These are phyloP conservation scores for Wickerhamomyces silvicola DNA, from an alignment of 805 yeast genomes.

Conservation along the genomic window DNA sequence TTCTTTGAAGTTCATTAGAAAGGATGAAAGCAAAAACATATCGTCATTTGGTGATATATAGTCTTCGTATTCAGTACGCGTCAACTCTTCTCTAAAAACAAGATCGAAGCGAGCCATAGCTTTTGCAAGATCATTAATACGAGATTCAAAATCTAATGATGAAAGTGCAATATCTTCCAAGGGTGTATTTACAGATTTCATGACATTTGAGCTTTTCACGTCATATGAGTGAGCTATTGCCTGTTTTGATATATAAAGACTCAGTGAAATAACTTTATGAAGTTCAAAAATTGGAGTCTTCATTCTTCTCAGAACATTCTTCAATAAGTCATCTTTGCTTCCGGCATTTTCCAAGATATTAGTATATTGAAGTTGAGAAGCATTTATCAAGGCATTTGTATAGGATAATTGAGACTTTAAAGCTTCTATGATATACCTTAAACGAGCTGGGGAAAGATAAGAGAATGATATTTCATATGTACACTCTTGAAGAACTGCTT, in stretches of 20 bases:
- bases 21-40: constrained; percentile 42
- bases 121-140: constrained; percentile 20
- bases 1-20: constrained; percentile 40
- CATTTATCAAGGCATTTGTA: constrained; percentile 37
- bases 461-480: constrained; percentile 44
- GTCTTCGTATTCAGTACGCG: constrained; percentile 21
- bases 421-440: constrained; percentile 28
- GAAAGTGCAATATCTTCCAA: constrained; percentile 17
- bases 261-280: constrained; percentile 27
- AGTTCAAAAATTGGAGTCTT: constrained; percentile 27
- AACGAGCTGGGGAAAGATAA: constrained; percentile 35
- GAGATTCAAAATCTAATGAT: constrained; percentile 19
- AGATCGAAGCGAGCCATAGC: constrained; percentile 30
- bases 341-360: constrained; percentile 18
- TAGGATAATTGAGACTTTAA: constrained; percentile 28
- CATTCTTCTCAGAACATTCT: constrained; percentile 25
- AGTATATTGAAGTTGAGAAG: constrained; percentile 40
- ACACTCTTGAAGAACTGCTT: constrained; percentile 38
- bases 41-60: constrained; percentile 41
- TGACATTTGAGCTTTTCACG: constrained; percentile 19
- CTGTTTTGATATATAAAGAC: constrained; percentile 26
- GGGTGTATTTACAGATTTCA: constrained; percentile 6
- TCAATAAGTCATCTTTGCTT: constrained; percentile 26
- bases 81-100: constrained; percentile 28
- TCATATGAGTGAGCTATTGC: constrained; percentile 35